Conservation (phyloP, 2,329 filamentous ascomycete genomes). For the Clonostachys solani region DNA sequence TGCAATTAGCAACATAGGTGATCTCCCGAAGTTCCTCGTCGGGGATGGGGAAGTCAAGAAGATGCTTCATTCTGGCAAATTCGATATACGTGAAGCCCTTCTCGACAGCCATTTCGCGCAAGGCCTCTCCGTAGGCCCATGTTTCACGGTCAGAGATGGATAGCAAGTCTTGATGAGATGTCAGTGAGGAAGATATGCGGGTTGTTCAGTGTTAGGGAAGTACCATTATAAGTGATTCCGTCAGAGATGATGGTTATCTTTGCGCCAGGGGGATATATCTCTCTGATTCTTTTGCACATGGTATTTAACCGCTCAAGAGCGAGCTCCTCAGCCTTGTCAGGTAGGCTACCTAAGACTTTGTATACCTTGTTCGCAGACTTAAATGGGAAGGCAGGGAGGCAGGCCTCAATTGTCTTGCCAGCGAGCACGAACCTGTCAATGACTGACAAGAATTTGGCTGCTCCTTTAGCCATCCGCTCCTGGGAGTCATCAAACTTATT, state of each 20-base stretch:
- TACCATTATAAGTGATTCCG: slow-evolving; percentile 49
- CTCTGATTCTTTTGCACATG: slow-evolving; percentile 17
- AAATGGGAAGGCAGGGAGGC: slow-evolving; percentile 23
- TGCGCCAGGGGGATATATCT: slow-evolving; percentile 19
- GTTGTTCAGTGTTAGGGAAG: slow-evolving; percentile 2
- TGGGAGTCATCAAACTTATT: slow-evolving; percentile 16
- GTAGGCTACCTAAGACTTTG: slow-evolving; percentile 20
- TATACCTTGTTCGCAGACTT: slow-evolving; percentile 25
- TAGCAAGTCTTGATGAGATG: slow-evolving; percentile 32
- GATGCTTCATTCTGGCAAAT: slow-evolving; percentile 39
- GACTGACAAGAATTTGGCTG: slow-evolving; percentile 11
- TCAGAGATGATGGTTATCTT: slow-evolving; percentile 41
- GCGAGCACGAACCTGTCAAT: slow-evolving; percentile 13
- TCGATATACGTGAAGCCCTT: slow-evolving; percentile 33
- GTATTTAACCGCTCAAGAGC: slow-evolving; percentile 15
- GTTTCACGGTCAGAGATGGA: slow-evolving; percentile 39
- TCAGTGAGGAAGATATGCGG: background rate
- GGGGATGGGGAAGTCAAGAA: slow-evolving; percentile 32
- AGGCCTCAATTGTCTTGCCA: slow-evolving; percentile 10
- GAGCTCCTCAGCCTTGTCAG: slow-evolving; percentile 23
- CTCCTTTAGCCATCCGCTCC: slow-evolving; percentile 7
- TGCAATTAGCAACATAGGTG: slow-evolving; percentile 21
- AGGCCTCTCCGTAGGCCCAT: slow-evolving; percentile 42
- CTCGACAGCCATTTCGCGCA: slow-evolving; percentile 28
- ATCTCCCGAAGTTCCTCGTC: slow-evolving; percentile 33